A percentile compares a stretch with the other conserved stretches of the same genome.
These are phyloP conservation scores for Geotrichum ghanense DNA, from an alignment of 805 yeast species.

Conservation along the genomic window DNA sequence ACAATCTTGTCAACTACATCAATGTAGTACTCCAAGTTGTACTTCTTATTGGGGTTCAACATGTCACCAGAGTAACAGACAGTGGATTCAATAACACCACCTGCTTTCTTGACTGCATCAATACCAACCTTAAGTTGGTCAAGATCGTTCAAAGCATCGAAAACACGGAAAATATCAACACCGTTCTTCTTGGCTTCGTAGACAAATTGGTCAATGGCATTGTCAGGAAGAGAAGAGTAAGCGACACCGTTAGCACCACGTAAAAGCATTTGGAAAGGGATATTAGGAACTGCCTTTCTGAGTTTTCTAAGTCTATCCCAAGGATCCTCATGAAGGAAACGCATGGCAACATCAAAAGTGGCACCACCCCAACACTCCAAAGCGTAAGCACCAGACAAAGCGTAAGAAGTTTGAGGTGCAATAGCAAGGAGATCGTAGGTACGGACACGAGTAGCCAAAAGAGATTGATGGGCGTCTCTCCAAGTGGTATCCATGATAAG, in stretches of 20 bases:
- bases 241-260: constrained; percentile 99
- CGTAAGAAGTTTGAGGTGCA: constrained; percentile 91
- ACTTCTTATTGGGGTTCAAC: constrained; percentile 92
- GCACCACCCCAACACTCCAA: constrained; percentile 99
- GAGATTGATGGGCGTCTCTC: constrained; percentile 99
- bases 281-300: constrained; percentile 88
- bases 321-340: constrained; percentile 97
- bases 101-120: constrained; percentile 94
- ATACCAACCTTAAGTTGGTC: constrained; percentile 97
- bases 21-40: constrained; percentile 84
- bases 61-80: constrained; percentile 98
- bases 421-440: constrained; percentile 83
- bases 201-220: constrained; percentile 96
- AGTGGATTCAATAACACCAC: constrained; percentile 98
- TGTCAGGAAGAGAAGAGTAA: constrained; percentile 94
- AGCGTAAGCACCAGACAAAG: constrained; percentile 82
- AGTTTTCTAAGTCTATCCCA: constrained; percentile 91
- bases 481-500: constrained; percentile 97
- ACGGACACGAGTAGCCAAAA: constrained; percentile 94
- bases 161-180: constrained; percentile 95
- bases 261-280: constrained; percentile 97
- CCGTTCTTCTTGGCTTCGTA: constrained; percentile 91
- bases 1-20: constrained; percentile 74
- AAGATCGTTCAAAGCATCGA: constrained; percentile 92
- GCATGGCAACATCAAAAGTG: constrained; percentile 96